Evolutionary conservation across 208 protist genomes (phyloP), one percentile per base, ranked within the genome.

Genomic region (Trypanosoma brucei): DNA sequence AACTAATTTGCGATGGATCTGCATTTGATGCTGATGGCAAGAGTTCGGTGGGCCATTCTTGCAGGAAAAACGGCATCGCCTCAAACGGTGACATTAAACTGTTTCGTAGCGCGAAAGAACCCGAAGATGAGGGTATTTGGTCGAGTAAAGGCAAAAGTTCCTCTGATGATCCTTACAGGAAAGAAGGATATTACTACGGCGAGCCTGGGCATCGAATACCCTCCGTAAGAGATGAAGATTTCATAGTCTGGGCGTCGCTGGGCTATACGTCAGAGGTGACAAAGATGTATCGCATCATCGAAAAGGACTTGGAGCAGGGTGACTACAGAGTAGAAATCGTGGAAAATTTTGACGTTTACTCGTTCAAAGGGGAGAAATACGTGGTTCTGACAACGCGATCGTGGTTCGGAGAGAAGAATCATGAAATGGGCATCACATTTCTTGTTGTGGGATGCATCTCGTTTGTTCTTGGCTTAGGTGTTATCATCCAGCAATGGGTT

Each of bases 201-300:
- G 75, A 80, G 61, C 48, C 70, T 39, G 65, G 65, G 14, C 79
- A 84, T 52, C 6, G 30, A 34, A 63, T 84, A 49, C 72, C 79
- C 36, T 40, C 55, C 14, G 36, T 52, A 11, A 42, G 14, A 48
- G 82, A 98, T 78, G 79, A 96, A 61, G 83, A 98, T 70, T 96
- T 97, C 56, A 90, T 98, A 48, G 92, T 98, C 31, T 98, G 96
- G 96, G 96, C 97, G 79, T 72, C 93, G 54, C 89, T 84, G 31
- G 86, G 95, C n/a, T 86, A 70, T 35, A 64, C 98, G 22, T 76
- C 94, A 33, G 93, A 64, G 39, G 98, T 98, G 78, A 84, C 81
- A 56, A 98, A 98, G 76, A 86, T 97, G 34, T 94, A 93, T 65
- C 65, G 91, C n/a, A 80, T 72, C 34, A 86, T 97, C 39, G 61